These are phyloP conservation scores for Apophysomyces trapeziformis DNA, from an alignment of 371 early-diverging fungal species.

Conservation along the genomic window DNA sequence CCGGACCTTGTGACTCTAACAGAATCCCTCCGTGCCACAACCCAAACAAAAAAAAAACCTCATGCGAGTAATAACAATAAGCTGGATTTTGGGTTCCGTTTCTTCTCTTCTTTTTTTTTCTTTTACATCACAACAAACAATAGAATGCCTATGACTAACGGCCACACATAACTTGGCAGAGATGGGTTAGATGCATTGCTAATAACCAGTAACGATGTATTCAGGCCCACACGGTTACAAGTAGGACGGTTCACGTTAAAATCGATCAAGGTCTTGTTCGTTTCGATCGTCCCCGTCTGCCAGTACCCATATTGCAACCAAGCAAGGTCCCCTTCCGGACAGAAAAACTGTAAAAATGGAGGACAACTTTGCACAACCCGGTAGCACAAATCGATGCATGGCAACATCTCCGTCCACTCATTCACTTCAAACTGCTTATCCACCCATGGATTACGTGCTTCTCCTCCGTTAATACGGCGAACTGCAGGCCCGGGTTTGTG, in stretches of 20 bases:
- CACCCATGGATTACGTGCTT: constrained; percentile 52
- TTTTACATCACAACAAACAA: not conserved
- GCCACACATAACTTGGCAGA: not conserved
- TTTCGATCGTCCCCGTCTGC: constrained; percentile 27
- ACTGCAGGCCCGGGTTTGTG: constrained; percentile 30
- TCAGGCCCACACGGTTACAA: constrained; percentile 44
- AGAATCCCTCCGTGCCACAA: not conserved
- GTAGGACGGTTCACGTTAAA: constrained; percentile 40
- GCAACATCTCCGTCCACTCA: constrained; percentile 59
- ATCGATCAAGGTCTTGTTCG: constrained; percentile 27
- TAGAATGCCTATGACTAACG: not conserved
- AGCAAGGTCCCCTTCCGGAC: constrained; percentile 59
- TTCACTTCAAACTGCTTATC: constrained; percentile 45
- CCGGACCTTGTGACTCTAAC: constrained; percentile 1
- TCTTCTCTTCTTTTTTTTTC: not conserved
- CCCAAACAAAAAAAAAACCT: not conserved
- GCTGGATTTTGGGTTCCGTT: not conserved
- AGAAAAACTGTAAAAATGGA: constrained; percentile 61
- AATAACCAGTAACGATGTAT: constrained; percentile 30
- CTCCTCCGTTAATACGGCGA: constrained; percentile 35
- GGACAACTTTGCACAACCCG: constrained; percentile 72
- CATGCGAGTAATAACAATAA: not conserved
- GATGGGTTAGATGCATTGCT: constrained; percentile 12
- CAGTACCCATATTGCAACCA: constrained; percentile 51
- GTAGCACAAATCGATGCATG: constrained; percentile 70